These are phyloP conservation scores for Yamadazyma diospyri DNA, from an alignment of 1,139 yeast genomes.

Conservation along the genomic window DNA sequence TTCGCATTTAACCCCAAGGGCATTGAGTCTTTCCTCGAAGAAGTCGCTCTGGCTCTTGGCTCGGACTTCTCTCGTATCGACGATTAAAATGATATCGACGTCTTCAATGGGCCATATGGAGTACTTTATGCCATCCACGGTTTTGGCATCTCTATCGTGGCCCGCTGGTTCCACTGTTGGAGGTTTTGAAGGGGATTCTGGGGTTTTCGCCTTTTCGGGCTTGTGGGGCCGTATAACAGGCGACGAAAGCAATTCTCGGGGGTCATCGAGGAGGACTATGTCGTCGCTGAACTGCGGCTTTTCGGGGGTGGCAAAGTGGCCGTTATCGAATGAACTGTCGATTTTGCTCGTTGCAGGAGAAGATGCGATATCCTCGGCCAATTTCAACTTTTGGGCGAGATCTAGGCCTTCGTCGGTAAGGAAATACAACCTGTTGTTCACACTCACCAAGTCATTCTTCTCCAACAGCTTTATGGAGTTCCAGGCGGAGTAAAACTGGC, in stretches of 20 bases:
- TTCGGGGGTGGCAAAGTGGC: conserved; percentile 27
- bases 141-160: conserved; percentile 25
- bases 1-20: conserved; percentile 50
- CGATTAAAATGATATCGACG: conserved; percentile 57
- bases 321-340: conserved; percentile 32
- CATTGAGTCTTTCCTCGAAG: conserved; percentile 52
- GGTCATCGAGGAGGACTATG: conserved; percentile 11
- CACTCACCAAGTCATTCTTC: conserved; percentile 58
- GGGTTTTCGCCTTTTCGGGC: not conserved
- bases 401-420: conserved; percentile 72
- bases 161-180: not conserved
- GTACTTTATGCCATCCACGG: conserved; percentile 24
- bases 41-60: conserved; percentile 62
- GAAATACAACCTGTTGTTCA: conserved; percentile 49
- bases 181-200: not conserved
- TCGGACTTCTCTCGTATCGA: conserved; percentile 81
- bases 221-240: conserved; percentile 1
- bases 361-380: conserved; percentile 37
- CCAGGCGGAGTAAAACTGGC: conserved; percentile 80
- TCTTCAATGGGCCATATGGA: conserved; percentile 38
- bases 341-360: conserved; percentile 19
- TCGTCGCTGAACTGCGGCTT: conserved; percentile 8
- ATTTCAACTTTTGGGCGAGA: conserved; percentile 57
- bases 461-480: conserved; percentile 60
- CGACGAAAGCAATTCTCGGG: conserved; percentile 13